Conservation (phyloP, 1,284 basidiomycete genomes). For the Leccinum huronense region DNA sequence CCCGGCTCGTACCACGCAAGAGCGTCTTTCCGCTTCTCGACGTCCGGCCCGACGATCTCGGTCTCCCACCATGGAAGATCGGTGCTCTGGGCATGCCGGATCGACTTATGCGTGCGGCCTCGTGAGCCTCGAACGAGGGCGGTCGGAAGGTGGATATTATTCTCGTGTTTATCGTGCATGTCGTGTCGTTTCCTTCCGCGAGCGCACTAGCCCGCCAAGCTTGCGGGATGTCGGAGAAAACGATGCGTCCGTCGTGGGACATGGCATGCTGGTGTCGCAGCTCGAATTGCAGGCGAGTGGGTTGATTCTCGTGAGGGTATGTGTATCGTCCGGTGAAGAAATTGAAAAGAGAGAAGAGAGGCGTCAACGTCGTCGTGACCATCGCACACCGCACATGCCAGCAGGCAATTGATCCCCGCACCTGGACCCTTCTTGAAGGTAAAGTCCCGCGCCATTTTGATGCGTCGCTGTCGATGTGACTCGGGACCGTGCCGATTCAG, state of each 20-base stretch:
- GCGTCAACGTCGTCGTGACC: slow-evolving; percentile 46
- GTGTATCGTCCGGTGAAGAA: slow-evolving; percentile 28
- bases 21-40: slow-evolving; percentile 71
- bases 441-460: too few relatives aligned
- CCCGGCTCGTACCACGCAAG: slow-evolving; percentile 77
- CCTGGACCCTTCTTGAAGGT: too few relatives aligned
- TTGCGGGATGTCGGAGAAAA: slow-evolving; percentile 56
- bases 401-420: not conserved
- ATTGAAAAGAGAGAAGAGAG: slow-evolving; percentile 41
- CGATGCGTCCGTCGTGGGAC: slow-evolving; percentile 51
- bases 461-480: too few relatives aligned
- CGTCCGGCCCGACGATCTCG: slow-evolving; percentile 64
- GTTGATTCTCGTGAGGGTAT: slow-evolving; percentile 6
- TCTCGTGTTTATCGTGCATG: slow-evolving; percentile 43
- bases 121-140: slow-evolving; percentile 49
- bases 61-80: slow-evolving; percentile 61
- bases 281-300: slow-evolving; percentile 48
- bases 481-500: too few relatives aligned
- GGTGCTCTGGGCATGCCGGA: slow-evolving; percentile 47
- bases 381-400: slow-evolving; percentile 35
- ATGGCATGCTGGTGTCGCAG: slow-evolving; percentile 67
- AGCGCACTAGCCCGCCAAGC: slow-evolving; percentile 3
- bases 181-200: slow-evolving; percentile 20
- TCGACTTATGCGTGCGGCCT: slow-evolving; percentile 48
- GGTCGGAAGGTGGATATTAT: slow-evolving; percentile 47